Conservation (phyloP, 1,284 basidiomycete species). For the Moesziomyces parantarcticus region DNA sequence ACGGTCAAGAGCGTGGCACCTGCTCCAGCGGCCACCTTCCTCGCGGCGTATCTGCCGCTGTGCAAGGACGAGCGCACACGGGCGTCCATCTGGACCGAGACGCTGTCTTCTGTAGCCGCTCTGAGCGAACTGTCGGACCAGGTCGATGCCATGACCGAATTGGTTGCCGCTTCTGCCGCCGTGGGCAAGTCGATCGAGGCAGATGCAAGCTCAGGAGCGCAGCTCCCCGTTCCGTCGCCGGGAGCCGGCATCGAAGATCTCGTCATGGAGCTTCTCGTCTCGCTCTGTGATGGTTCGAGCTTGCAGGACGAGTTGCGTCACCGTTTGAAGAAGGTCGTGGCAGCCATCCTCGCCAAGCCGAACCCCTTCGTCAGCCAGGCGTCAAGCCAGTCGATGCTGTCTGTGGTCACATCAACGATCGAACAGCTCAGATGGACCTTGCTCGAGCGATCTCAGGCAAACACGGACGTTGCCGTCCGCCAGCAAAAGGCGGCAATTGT, state of each 20-base stretch:
- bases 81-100: constrained; percentile 38
- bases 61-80: constrained; percentile 13
- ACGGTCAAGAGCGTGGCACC: constrained; percentile 20
- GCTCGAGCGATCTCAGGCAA: constrained; percentile 9
- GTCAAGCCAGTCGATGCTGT: constrained; percentile 27
- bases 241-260: constrained; percentile 37
- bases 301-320: constrained; percentile 16
- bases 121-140: constrained; percentile 27
- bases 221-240: constrained; percentile 20
- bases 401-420: constrained; percentile 37
- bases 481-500: constrained; percentile 11
- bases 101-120: constrained; percentile 32
- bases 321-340: constrained; percentile 14
- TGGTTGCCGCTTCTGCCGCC: constrained; percentile 31
- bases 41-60: constrained; percentile 33
- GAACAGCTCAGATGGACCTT: constrained; percentile 39
- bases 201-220: not conserved
- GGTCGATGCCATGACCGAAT: constrained; percentile 39
- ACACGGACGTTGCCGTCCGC: constrained; percentile 5
- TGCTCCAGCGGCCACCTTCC: constrained; percentile 26
- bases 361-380: constrained; percentile 21
- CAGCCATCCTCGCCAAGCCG: constrained; percentile 20
- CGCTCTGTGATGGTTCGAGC: constrained; percentile 23
- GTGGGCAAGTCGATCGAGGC: constrained; percentile 8
- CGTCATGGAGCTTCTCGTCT: constrained; percentile 14